These are phyloP conservation scores for Epithele typhae DNA, from an alignment of 768 basidiomycete species.

Conservation along the genomic window DNA sequence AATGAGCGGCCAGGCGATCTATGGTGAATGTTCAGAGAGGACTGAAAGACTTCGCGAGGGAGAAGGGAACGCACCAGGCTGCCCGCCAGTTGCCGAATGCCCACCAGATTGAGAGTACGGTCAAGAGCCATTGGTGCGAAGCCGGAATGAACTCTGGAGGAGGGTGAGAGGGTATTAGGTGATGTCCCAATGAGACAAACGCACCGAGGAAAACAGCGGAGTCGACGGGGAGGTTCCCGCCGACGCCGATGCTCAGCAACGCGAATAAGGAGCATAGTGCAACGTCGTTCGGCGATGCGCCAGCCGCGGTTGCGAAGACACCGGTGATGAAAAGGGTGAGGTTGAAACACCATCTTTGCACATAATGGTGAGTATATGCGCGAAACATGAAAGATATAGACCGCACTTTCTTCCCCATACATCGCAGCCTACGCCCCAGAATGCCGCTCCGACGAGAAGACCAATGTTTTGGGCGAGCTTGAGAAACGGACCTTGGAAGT, in stretches of 20 bases:
- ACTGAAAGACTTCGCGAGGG: neutral
- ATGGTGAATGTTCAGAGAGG: neutral
- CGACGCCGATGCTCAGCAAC: constrained; percentile 63
- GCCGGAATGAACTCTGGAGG: constrained; percentile 60
- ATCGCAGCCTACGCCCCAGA: constrained; percentile 67
- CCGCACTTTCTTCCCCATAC: constrained; percentile 66
- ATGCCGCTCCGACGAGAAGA: constrained; percentile 60
- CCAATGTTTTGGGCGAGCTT: constrained; percentile 72
- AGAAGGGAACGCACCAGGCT: constrained; percentile 30
- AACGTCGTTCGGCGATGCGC: constrained; percentile 50
- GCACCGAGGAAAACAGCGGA: constrained; percentile 70
- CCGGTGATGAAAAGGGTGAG: constrained; percentile 65
- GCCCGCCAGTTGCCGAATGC: constrained; percentile 69
- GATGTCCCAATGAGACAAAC: constrained; percentile 6
- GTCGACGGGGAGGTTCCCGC: constrained; percentile 73
- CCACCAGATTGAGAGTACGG: constrained; percentile 78
- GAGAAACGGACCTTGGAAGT: constrained; percentile 54
- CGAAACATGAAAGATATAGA: neutral
- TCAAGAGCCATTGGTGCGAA: constrained; percentile 72
- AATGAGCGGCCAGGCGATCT: constrained; percentile 73
- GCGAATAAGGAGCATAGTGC: constrained; percentile 50
- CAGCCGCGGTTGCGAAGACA: constrained; percentile 60
- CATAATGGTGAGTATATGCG: neutral
- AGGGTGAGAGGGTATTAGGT: neutral
- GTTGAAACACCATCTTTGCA: constrained; percentile 58